phyloP scores from a whole-genome alignment of 2,329 filamentous ascomycete species.

The Knufia fluminis region DNA sequence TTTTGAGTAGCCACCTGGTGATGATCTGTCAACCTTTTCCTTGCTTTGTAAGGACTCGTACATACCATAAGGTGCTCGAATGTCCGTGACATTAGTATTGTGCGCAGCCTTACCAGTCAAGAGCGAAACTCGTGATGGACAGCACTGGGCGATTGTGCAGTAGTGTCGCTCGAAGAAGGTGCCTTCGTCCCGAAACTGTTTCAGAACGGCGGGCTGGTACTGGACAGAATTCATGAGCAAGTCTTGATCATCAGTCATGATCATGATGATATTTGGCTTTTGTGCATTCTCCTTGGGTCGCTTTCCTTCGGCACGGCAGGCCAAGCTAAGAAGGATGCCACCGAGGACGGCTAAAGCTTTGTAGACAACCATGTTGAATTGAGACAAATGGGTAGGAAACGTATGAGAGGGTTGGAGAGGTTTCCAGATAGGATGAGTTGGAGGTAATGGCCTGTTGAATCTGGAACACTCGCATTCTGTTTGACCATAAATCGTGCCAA shows the following conservation, averaged over 20 bases:
- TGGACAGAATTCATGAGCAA: conserved; percentile 50
- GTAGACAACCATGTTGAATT: too few relatives aligned
- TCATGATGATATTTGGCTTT: conserved; percentile 52
- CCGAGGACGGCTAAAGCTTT: too few relatives aligned
- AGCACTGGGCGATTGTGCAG: conserved; percentile 56
- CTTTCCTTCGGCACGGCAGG: too few relatives aligned
- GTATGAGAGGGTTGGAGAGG: too few relatives aligned
- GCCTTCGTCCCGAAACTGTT: conserved; percentile 48
- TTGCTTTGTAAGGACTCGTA: background rate
- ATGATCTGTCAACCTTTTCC: background rate
- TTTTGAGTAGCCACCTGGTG: conserved; percentile 51
- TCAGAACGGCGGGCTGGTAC: conserved; percentile 48
- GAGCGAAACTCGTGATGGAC: conserved; percentile 54
- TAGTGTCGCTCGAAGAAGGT: conserved; percentile 53
- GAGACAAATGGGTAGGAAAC: too few relatives aligned
- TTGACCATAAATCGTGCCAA: too few relatives aligned
- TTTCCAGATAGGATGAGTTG: too few relatives aligned
- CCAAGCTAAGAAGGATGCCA: too few relatives aligned
- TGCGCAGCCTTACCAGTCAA: conserved; percentile 57
- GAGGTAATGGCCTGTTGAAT: too few relatives aligned
- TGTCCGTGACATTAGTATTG: conserved; percentile 57
- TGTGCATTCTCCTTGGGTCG: background rate
- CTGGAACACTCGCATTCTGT: too few relatives aligned
- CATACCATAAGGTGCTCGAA: conserved; percentile 24
- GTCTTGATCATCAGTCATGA: conserved; percentile 61